Conservation (phyloP, 2,329 filamentous ascomycete genomes). For the Chaetothyriales sp. region DNA sequence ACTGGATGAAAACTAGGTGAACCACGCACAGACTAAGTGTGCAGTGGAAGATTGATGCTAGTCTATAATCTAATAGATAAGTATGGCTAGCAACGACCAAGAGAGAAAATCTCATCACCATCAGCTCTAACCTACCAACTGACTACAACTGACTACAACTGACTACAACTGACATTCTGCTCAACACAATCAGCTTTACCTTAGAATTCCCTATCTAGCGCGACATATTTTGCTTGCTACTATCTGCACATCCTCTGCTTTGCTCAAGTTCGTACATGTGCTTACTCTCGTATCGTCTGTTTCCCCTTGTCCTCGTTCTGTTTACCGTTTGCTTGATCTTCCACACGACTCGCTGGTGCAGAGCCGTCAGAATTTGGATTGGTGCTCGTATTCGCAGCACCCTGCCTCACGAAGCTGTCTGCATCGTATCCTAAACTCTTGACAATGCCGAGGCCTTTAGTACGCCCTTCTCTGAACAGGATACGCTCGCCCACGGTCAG, state of each 20-base stretch:
- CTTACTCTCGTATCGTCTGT: background rate
- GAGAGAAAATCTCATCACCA: too few relatives aligned
- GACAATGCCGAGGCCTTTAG: constrained; percentile 89
- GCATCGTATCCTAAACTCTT: constrained; percentile 77
- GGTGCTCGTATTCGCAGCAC: background rate
- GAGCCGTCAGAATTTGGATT: background rate
- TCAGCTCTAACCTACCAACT: too few relatives aligned
- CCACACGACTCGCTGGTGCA: background rate
- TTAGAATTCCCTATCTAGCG: too few relatives aligned
- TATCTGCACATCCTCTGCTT: background rate
- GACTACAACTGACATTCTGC: too few relatives aligned
- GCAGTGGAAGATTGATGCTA: too few relatives aligned
- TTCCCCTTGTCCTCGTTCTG: constrained; percentile 4
- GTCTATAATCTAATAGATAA: too few relatives aligned
- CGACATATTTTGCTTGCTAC: too few relatives aligned
- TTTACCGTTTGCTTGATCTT: background rate
- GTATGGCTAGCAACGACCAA: too few relatives aligned
- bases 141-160: too few relatives aligned
- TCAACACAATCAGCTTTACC: too few relatives aligned
- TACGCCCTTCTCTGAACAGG: constrained; percentile 84
- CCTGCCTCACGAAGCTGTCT: constrained; percentile 32
- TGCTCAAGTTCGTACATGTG: background rate
- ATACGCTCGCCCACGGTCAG: constrained; percentile 75
- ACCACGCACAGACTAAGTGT: too few relatives aligned
- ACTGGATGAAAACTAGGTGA: too few relatives aligned